Conservation (phyloP, 345 rosid genomes). For the Viola odorata region DNA sequence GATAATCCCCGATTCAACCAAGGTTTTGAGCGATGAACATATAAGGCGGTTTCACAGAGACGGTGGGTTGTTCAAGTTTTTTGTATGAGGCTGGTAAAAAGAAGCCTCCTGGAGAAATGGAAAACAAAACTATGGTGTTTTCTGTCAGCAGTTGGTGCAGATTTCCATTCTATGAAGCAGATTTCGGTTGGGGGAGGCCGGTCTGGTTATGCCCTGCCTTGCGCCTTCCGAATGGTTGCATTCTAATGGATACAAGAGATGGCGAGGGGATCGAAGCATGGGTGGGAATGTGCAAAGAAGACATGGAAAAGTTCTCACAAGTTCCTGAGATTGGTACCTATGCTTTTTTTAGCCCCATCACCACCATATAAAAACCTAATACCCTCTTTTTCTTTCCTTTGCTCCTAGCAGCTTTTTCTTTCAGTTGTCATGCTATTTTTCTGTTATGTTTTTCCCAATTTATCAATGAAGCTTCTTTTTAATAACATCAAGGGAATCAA, state of each 20-base stretch:
- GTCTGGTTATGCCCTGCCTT: neutral
- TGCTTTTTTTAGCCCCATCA: neutral
- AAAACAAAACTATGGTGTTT: neutral
- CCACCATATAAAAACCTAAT: conserved; percentile 5
- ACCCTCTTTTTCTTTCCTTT: neutral
- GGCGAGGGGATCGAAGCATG: neutral
- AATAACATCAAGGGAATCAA: neutral
- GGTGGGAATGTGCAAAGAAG: neutral
- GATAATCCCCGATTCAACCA: too few relatives aligned
- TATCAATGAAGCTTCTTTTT: neutral
- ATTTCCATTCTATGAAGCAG: neutral
- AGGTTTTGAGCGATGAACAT: too few relatives aligned
- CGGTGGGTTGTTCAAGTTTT: too few relatives aligned
- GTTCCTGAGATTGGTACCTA: neutral
- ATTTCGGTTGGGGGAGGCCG: neutral
- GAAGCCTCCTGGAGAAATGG: neutral
- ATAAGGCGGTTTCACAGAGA: too few relatives aligned
- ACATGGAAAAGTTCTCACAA: neutral
- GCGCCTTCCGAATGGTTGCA: neutral
- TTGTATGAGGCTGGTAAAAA: neutral
- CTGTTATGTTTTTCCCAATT: neutral
- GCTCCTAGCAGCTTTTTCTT: neutral
- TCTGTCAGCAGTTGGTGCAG: neutral
- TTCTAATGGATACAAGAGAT: neutral
- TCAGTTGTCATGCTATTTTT: neutral